Percentiles rank a stretch among this genome's conserved stretches.
Conservation (phyloP, 1,139 yeast species). For the Torulaspora pretoriensis region DNA sequence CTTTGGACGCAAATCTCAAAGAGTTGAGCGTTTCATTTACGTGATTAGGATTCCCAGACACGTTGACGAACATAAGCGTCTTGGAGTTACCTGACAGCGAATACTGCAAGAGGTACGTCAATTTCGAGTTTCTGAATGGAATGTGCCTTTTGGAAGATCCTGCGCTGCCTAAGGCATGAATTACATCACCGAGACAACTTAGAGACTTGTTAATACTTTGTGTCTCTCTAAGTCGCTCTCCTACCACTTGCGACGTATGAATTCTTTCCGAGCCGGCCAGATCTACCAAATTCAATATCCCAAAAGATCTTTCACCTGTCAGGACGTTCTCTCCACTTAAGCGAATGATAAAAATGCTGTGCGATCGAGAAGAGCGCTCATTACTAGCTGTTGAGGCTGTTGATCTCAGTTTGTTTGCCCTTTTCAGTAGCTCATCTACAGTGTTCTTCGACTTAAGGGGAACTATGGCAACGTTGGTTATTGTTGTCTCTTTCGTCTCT, state of each 20-base stretch:
- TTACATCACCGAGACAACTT: constrained; percentile 88
- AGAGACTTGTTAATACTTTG: constrained; percentile 86
- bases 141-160: constrained; percentile 40
- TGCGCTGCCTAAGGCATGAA: constrained; percentile 56
- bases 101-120: constrained; percentile 79
- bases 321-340: constrained; percentile 51
- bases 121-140: constrained; percentile 55
- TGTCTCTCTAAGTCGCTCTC: constrained; percentile 80
- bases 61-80: constrained; percentile 89
- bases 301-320: constrained; percentile 51
- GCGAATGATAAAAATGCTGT: constrained; percentile 66
- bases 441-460: constrained; percentile 46
- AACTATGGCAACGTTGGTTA: constrained; percentile 57
- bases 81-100: constrained; percentile 84
- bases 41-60: constrained; percentile 64
- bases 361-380: constrained; percentile 71
- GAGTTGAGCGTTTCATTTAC: constrained; percentile 78
- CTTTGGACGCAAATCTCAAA: constrained; percentile 83
- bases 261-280: constrained; percentile 88
- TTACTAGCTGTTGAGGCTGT: constrained; percentile 83
- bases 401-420: constrained; percentile 59
- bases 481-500: constrained; percentile 46
- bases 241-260: constrained; percentile 69
- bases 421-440: constrained; percentile 49
- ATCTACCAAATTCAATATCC: constrained; percentile 71